A percentile compares a stretch with the other conserved stretches of the same genome.
Conservation (phyloP, 495 filamentous ascomycete species). For the Trichoderma erinaceum region DNA sequence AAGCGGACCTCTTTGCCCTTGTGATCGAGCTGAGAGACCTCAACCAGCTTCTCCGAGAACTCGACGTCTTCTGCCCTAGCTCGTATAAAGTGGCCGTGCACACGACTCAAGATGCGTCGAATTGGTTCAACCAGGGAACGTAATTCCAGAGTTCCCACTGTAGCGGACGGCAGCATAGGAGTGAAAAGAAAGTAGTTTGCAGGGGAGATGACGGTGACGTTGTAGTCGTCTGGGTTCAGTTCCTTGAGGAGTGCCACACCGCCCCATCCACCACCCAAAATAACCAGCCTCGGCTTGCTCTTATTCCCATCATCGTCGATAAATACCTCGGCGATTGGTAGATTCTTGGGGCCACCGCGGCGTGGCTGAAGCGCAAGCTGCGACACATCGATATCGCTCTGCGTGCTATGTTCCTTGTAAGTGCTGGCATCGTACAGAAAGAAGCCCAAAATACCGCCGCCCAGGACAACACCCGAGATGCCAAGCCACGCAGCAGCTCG, state of each 20-base stretch:
- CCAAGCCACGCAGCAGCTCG: constrained; percentile 46
- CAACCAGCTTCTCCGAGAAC: constrained; percentile 83
- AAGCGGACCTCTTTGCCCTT: constrained; percentile 67
- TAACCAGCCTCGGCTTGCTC: constrained; percentile 79
- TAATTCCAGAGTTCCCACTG: constrained; percentile 89
- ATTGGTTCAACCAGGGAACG: constrained; percentile 90
- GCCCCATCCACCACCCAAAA: constrained; percentile 93
- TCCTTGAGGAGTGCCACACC: constrained; percentile 88
- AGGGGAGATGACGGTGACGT: constrained; percentile 89
- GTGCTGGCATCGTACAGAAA: constrained; percentile 94
- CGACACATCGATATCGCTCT: constrained; percentile 72
- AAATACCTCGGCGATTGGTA: constrained; percentile 80
- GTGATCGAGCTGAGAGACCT: constrained; percentile 68
- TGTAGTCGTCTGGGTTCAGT: constrained; percentile 82
- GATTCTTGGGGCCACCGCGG: constrained; percentile 88
- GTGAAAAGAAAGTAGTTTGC: constrained; percentile 97
- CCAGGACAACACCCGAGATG: constrained; percentile 39
- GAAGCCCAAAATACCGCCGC: constrained; percentile 61
- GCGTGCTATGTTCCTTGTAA: constrained; percentile 61
- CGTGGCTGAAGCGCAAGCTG: constrained; percentile 74
- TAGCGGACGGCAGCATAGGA: constrained; percentile 93
- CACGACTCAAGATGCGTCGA: constrained; percentile 66
- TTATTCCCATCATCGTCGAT: constrained; percentile 79
- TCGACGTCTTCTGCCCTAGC: constrained; percentile 82
- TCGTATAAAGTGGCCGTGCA: constrained; percentile 85